phyloP scores from a whole-genome alignment of 2,329 filamentous ascomycete genomes.

The Colletotrichum sp. region DNA sequence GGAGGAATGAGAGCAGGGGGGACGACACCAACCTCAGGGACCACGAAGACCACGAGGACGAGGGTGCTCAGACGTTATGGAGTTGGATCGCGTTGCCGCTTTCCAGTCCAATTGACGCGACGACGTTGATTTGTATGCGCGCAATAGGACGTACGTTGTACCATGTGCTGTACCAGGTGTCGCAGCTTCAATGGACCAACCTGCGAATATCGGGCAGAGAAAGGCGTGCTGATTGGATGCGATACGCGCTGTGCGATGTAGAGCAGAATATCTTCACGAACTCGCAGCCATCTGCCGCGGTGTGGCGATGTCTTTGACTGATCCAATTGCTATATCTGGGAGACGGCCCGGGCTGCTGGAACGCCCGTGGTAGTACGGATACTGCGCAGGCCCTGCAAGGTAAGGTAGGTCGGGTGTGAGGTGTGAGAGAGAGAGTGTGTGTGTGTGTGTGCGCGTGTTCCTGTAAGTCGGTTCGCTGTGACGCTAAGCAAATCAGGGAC shows the following conservation, averaged over 20 bases:
- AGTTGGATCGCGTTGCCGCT: background rate
- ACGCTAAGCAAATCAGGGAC: background rate
- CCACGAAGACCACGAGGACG: background rate
- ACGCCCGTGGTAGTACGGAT: background rate
- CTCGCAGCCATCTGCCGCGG: conserved; percentile 1
- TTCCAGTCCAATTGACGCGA: background rate
- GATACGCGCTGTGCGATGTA: conserved; percentile 17
- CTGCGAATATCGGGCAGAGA: background rate
- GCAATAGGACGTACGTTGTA: background rate
- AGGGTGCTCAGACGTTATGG: background rate
- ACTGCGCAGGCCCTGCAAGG: background rate
- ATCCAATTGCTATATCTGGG: background rate
- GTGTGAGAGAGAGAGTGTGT: background rate
- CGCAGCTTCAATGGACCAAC: background rate
- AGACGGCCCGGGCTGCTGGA: conserved; percentile 13
- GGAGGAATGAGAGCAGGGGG: background rate
- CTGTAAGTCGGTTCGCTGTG: background rate
- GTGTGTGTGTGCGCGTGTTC: background rate
- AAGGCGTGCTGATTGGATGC: conserved; percentile 10
- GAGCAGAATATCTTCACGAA: background rate
- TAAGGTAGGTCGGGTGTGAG: background rate
- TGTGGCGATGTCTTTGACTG: background rate
- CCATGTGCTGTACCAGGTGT: background rate
- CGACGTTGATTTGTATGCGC: background rate
- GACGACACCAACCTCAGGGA: background rate